phyloP scores from a whole-genome alignment of 1,139 yeast species.

The Debaryomyces fabryi region DNA sequence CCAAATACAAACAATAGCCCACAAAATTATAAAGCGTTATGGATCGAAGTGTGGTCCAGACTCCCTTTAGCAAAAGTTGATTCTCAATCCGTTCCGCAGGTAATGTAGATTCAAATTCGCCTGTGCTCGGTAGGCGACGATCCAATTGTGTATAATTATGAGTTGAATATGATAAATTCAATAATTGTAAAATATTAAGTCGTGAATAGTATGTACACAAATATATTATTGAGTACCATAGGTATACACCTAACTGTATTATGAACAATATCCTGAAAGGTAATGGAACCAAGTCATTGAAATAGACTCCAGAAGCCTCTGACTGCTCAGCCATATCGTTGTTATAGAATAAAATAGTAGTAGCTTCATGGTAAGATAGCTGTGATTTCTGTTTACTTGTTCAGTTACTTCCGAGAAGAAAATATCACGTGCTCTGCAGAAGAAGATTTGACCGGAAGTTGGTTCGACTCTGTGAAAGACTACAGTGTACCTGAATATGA shows the following conservation, averaged over 20 bases:
- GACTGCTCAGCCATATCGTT: constrained; percentile 1
- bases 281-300: constrained; percentile 30
- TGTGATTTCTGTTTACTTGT: background rate
- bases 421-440: background rate
- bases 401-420: background rate
- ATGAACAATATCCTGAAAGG: constrained; percentile 41
- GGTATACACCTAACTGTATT: constrained; percentile 33
- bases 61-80: constrained; percentile 33
- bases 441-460: background rate
- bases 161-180: constrained; percentile 41
- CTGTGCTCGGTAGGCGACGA: constrained; percentile 24
- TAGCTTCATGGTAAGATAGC: background rate
- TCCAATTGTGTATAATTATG: constrained; percentile 41
- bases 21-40: constrained; percentile 23
- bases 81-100: constrained; percentile 39
- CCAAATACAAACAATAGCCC: constrained; percentile 26
- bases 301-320: background rate
- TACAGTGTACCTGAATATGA: background rate
- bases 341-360: background rate
- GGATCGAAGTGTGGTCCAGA: constrained; percentile 30
- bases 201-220: constrained; percentile 26
- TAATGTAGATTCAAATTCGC: constrained; percentile 37
- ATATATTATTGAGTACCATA: constrained; percentile 39
- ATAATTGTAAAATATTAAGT: constrained; percentile 39
- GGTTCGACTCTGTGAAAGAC: background rate